A percentile compares a stretch with the other conserved stretches of the same genome.
phyloP scores from a whole-genome alignment of 805 yeast genomes.

The Wickerhamomyces chambardii region DNA sequence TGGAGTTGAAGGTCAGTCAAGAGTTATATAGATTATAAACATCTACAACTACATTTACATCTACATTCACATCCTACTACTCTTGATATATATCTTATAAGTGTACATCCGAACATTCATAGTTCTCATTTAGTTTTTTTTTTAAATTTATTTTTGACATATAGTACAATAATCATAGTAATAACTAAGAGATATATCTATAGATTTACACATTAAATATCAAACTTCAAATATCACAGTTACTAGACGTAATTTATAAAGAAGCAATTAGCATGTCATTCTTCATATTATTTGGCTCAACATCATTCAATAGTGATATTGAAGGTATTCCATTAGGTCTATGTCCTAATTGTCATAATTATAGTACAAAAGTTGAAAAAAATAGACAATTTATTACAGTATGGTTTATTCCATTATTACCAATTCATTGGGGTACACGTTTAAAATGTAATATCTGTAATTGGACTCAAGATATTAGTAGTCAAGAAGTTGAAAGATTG shows the following conservation, averaged over 20 bases:
- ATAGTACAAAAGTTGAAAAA: conserved; percentile 41
- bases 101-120: too few species aligned
- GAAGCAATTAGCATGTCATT: not conserved
- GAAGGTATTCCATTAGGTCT: conserved; percentile 20
- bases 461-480: conserved; percentile 30
- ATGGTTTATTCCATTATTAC: conserved; percentile 46
- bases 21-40: conserved; percentile 11
- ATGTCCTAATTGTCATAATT: conserved; percentile 54
- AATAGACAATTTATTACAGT: conserved; percentile 43
- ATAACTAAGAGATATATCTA: too few species aligned
- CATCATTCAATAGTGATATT: conserved; percentile 16
- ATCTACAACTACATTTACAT: too few species aligned
- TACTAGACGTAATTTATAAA: too few species aligned
- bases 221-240: too few species aligned
- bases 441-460: conserved; percentile 43
- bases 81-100: not conserved
- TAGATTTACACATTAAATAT: too few species aligned
- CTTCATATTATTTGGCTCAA: conserved; percentile 23
- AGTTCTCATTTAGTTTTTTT: too few species aligned
- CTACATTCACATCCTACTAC: too few species aligned
- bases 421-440: conserved; percentile 42
- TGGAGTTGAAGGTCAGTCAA: conserved; percentile 12
- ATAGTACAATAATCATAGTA: too few species aligned
- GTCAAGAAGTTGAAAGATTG: conserved; percentile 21
- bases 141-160: too few species aligned